Conservation (phyloP, 2,329 filamentous ascomycete genomes). For the Diaporthe sp. region DNA sequence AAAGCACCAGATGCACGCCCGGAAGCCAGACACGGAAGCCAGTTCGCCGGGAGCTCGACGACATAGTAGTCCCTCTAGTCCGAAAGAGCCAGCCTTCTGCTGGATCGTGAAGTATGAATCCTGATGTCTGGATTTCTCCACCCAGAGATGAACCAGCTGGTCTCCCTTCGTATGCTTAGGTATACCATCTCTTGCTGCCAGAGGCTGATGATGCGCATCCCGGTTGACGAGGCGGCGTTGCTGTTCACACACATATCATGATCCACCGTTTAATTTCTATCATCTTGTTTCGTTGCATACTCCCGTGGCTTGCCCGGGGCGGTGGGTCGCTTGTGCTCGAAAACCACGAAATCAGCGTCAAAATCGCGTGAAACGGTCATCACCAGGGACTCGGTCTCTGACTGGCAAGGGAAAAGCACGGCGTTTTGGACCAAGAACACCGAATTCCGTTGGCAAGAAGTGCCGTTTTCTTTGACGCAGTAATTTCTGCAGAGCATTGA, state of each 20-base stretch:
- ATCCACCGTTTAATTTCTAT: neutral
- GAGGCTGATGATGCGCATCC: neutral
- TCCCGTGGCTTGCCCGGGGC: neutral
- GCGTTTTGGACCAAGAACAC: no score
- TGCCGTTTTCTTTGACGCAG: neutral
- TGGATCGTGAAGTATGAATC: neutral
- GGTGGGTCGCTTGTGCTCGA: neutral
- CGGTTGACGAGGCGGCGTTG: neutral
- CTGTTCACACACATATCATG: neutral
- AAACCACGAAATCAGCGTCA: neutral
- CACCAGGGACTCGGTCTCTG: neutral
- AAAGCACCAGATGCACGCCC: neutral
- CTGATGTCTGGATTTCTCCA: neutral
- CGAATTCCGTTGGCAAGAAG: neutral
- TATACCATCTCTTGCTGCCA: neutral
- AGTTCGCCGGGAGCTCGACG: neutral
- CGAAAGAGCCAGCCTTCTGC: neutral
- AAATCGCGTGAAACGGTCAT: neutral
- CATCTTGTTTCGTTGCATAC: neutral
- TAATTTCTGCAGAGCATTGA: neutral
- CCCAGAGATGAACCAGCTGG: neutral
- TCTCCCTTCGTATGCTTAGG: neutral
- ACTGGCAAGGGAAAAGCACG: no score
- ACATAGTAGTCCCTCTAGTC: neutral
- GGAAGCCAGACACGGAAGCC: neutral